Conservation (phyloP, 495 filamentous ascomycete species). For the Choiromyces venosus region DNA sequence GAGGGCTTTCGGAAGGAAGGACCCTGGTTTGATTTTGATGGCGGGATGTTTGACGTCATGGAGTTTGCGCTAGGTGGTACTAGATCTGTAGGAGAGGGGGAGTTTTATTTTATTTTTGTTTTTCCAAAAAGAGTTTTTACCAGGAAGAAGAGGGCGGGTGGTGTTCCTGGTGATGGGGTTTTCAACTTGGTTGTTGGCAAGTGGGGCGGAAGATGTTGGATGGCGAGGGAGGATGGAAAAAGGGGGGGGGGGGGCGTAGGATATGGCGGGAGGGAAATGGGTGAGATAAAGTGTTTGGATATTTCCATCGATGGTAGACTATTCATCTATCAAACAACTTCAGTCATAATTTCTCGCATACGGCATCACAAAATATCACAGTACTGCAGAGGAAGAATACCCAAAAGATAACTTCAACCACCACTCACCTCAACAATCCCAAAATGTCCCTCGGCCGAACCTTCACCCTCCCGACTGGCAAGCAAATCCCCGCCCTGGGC, state of each 20-base stretch:
- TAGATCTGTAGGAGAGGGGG: neutral
- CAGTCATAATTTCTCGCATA: neutral
- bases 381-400: neutral
- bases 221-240: neutral
- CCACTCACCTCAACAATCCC: neutral
- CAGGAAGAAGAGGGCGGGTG: neutral
- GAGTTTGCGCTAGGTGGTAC: neutral
- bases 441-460: slow-evolving; percentile 46
- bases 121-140: neutral
- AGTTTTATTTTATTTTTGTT: neutral
- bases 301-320: neutral
- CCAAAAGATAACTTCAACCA: neutral
- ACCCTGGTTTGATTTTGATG: neutral
- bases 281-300: neutral
- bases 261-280: neutral
- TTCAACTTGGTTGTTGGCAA: neutral
- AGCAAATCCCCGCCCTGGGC: slow-evolving; percentile 57
- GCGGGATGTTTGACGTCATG: neutral
- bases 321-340: neutral
- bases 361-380: neutral
- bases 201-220: neutral
- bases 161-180: neutral
- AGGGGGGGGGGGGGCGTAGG: neutral
- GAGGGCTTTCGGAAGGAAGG: neutral
- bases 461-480: slow-evolving; percentile 59